phyloP scores from a whole-genome alignment of 2,329 filamentous ascomycete genomes.

The Xylaria sp. region DNA sequence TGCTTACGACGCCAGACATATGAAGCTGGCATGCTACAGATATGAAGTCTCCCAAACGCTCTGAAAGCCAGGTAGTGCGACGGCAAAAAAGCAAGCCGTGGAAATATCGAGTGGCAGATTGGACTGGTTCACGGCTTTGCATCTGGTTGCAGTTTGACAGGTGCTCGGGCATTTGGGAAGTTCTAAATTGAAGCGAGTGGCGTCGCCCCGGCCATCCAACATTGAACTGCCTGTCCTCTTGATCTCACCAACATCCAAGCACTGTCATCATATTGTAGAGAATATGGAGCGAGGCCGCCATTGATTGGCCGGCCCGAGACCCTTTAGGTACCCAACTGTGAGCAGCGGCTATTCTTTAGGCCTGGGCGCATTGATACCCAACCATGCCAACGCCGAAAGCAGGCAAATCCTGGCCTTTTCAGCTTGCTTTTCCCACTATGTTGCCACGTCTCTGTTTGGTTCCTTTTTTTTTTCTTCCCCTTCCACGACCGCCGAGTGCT shows the following conservation, averaged over 20 bases:
- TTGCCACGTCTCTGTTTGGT: constrained; percentile 21
- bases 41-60: background rate
- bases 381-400: constrained; percentile 43
- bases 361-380: constrained; percentile 50
- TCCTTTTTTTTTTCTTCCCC: constrained; percentile 5
- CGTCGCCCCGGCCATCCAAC: constrained; percentile 23
- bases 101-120: constrained; percentile 9
- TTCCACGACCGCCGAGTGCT: constrained; percentile 17
- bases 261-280: constrained; percentile 29
- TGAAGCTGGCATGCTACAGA: background rate
- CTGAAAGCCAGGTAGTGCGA: background rate
- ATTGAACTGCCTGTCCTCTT: constrained; percentile 18
- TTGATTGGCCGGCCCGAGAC: constrained; percentile 36
- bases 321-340: constrained; percentile 36
- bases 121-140: constrained; percentile 22
- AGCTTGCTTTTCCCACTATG: constrained; percentile 18
- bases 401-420: constrained; percentile 23
- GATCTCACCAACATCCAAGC: constrained; percentile 22
- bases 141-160: constrained; percentile 28
- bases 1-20: background rate
- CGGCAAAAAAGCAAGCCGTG: background rate
- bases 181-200: constrained; percentile 26
- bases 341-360: constrained; percentile 38
- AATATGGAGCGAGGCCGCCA: constrained; percentile 10
- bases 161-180: constrained; percentile 18